Base-by-base conservation (phyloP, 1,284 basidiomycete species). In the Cryptococcus sp. region DNA sequence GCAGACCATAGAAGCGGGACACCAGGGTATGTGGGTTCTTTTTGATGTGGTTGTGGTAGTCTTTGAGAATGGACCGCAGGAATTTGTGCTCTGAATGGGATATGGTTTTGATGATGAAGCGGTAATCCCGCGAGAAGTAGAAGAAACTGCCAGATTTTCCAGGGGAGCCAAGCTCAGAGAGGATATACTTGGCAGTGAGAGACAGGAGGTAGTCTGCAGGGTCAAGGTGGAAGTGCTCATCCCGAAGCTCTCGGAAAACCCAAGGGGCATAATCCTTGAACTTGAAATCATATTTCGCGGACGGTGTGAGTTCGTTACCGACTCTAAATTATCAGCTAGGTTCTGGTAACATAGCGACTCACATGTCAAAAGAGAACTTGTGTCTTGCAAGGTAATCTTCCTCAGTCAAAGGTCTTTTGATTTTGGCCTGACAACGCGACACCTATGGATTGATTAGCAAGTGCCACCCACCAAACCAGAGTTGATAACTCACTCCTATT, bases 51-150 rank as follows among this genome's bases (percentile, higher is more conserved):
- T 83, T 81, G 76, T 97, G 86, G 77, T 98, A 98, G 58, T 87
- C 79, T 68, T 85, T 87, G 45, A 98, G 83, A 60, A 98, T 91
- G 20, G 81, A 82, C 23, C 91, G 83, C 7, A 98, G 80, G 77
- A 96, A 98, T 76, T 92, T 91, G 82, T 97, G 93, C 76, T 98
- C 95, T 39, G 84, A 82, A 69, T 94, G 91, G 37, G 88, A 89
- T 64, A 98, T 98, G 18, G 95, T 98, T 80, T 98, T 98, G 85
- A 98, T 98, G 80, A 98, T 98, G 80, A 97, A 98, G 1, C 94
- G 89, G 72, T 98, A 98, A 80, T 98, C 95, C 45, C 94, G 84
- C 13, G 93, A 97, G 76, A 98, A 98, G 80, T 98, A 98, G 81
- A 98, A 98, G 80, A 98, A 98, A 18, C 91, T 95, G 18, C 95